Evolutionary conservation across 2,329 filamentous ascomycete species (phyloP), one percentile per base, ranked within the genome.

Genomic region (Xylaria sp.): DNA sequence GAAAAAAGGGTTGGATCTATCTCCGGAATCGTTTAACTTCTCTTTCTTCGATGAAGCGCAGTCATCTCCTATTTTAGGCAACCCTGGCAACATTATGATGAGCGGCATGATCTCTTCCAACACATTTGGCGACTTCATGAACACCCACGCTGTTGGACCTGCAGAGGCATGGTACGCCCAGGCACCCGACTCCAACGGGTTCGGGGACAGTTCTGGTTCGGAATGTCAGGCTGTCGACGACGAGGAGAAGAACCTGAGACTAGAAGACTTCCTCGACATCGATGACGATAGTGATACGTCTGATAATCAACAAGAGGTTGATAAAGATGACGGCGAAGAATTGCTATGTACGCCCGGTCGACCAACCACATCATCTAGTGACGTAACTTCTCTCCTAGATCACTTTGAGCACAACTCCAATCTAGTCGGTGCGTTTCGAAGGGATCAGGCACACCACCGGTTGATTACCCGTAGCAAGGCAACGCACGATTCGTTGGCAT

Each of bases 341-440:
- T 81, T 84, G 18, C 82, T 85, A 1, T 85, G 86, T 20, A 89
- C 87, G 0, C 87, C 87, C 1, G 80, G 80, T 2, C 84, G 86
- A 23, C 83, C 84, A 34, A 81, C 80, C n/a, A 85, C 85, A 44
- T 80, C 84, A 46, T 80, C 81, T 37, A 84, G 84, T 75, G 84
- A 89, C 71, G 73, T 81, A 25, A 82, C 88, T 69, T 84, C 86
- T 31, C 85, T 91, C 64, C 81, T 92, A n/a, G 85, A 86, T 63
- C 90, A 91, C 73, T 88, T 94, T 48, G 89, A 91, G 75, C 88
- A 89, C 73, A 88, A 88, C 67, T 81, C 85, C 9, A 88, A 90
- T 66, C 88, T 91, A 15, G 92, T 96, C 44, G 92, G 92, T 46
- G 91, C 92, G 0, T 97, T 96, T 84, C 92, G 92, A 65, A 88